Evolutionary conservation across 257 asterid species (phyloP).

Genomic region (Nicotiana undulata): DNA sequence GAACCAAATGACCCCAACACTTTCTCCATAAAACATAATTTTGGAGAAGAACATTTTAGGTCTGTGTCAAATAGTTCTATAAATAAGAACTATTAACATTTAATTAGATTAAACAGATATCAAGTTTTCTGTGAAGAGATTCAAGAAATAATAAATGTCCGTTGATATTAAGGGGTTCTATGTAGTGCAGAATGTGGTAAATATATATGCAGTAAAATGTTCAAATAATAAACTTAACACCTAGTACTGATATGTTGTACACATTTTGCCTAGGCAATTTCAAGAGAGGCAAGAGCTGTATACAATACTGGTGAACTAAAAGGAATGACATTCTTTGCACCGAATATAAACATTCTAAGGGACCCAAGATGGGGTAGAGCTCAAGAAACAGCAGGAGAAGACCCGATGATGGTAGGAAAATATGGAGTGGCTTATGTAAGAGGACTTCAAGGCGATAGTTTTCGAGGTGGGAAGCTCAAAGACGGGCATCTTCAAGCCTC

Average conservation of each 20-base stretch:
- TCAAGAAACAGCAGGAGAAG: slow-evolving; percentile 41
- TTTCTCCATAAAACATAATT: no score
- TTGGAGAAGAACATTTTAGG: no score
- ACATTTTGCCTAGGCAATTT: slow-evolving; percentile 16
- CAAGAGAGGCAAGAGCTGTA: slow-evolving; percentile 35
- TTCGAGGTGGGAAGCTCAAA: slow-evolving; percentile 42
- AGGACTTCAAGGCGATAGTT: slow-evolving; percentile 72
- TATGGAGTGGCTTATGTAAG: slow-evolving; percentile 52
- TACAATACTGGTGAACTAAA: slow-evolving; percentile 31
- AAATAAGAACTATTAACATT: no score
- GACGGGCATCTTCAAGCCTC: slow-evolving; percentile 52
- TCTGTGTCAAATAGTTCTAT: no score
- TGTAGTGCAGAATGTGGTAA: not conserved
- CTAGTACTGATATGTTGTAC: not conserved
- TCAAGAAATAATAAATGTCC: not conserved
- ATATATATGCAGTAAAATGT: not conserved
- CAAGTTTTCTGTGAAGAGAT: not conserved
- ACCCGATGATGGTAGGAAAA: slow-evolving; percentile 24
- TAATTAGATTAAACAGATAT: not conserved
- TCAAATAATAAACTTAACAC: not conserved
- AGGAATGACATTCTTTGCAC: slow-evolving; percentile 43
- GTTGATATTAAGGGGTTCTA: no score
- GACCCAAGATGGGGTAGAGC: slow-evolving; percentile 48
- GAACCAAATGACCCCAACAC: no score
- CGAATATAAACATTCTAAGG: slow-evolving; percentile 34